Evolutionary conservation across 2,329 filamentous ascomycete genomes (phyloP), one percentile per base, ranked within the genome.

Genomic region (Chaetomium globosum): DNA sequence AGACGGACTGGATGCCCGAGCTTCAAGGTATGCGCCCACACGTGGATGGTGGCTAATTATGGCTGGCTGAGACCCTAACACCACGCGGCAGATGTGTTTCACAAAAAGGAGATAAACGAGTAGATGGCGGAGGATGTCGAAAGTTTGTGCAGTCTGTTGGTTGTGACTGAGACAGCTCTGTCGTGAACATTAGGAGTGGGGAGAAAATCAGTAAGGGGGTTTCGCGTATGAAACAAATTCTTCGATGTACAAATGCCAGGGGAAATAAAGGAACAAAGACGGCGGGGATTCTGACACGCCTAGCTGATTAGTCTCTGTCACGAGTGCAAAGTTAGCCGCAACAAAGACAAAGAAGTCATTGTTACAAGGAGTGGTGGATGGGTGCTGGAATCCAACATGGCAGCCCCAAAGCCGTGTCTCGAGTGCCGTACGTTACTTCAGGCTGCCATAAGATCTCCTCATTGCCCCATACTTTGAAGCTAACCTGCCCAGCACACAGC

Each of bases 1-100:
- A 81, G 64, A 75, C 78, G 5, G 73, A 69, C 1, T 85, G 83
- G 83, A 83, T 83, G 80, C 81, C 80, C 2, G 78, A 81, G 69
- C 75, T 83, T 57, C 76, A 76, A 48, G 75, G 80, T 81, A 69
- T 68, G 78, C 4, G 26, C 70, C 59, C 31, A 10, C 7, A 31
- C 3, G 10, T 1, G 12, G 51, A 1, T 30, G 30, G 9, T 48
- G n/a, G 21, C 1, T 21, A 28, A 21, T 56, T 61, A 54, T 48
- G 26, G 19, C 1, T 49, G 28, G 16, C 28, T n/a, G 33, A 53
- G 33, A 36, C 33, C 53, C 59, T 62, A 58, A 59, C 46, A 5
- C 21, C 9, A 48, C 2, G 4, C 57, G 12, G 3, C 68, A 80
- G 80, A 73, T 64, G 68, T 81, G 2, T 82, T 82, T 65, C 80